Evolutionary conservation across 441 rosid species (phyloP).

Genomic region (Aleurites moluccanus): DNA sequence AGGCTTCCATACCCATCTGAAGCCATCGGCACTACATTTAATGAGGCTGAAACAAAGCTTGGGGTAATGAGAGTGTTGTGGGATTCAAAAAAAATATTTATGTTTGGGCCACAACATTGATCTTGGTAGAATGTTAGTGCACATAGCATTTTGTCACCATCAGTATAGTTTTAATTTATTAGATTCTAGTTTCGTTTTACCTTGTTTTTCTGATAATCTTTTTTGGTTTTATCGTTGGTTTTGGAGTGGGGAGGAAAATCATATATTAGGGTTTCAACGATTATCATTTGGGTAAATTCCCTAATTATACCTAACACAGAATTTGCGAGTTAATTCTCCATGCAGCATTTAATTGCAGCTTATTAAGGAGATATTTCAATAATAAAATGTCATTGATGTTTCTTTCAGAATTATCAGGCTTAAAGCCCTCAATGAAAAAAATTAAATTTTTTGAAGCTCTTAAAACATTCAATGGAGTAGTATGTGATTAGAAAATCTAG

Average conservation of each 20-base stretch:
- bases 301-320: too few species aligned
- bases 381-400: too few species aligned
- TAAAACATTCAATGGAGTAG: too few species aligned
- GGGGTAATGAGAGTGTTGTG: conserved; percentile 76
- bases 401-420: too few species aligned
- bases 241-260: background rate
- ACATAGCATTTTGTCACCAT: background rate
- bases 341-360: too few species aligned
- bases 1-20: conserved; percentile 68
- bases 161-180: background rate
- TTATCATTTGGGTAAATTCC: too few species aligned
- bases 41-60: conserved; percentile 53
- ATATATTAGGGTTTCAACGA: too few species aligned
- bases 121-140: background rate
- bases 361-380: too few species aligned
- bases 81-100: conserved; percentile 57
- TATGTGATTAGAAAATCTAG: too few species aligned
- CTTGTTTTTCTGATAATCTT: background rate
- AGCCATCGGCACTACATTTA: conserved; percentile 55
- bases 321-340: too few species aligned
- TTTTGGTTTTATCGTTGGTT: background rate
- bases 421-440: too few species aligned
- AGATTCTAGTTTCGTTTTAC: background rate
- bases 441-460: too few species aligned
- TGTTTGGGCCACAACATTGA: conserved; percentile 26